phyloP scores from a whole-genome alignment of 768 basidiomycete species.

The Termitomyces bulborhizus region DNA sequence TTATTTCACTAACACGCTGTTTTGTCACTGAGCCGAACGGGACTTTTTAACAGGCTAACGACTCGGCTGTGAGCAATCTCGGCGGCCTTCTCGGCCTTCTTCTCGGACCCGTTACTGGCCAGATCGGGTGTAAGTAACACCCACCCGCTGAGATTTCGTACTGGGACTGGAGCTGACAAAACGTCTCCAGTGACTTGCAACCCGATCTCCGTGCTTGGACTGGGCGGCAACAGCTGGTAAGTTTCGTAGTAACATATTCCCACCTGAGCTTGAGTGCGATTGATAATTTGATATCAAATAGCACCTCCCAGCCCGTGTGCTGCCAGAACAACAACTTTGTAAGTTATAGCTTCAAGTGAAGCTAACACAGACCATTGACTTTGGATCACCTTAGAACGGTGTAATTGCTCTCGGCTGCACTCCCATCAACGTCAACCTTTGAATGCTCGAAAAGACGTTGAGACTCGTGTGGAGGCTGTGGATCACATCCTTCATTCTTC shows the following conservation, averaged over 20 bases:
- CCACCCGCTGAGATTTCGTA: neutral
- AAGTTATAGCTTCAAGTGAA: neutral
- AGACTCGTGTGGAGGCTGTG: neutral
- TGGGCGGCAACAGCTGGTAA: slow-evolving; percentile 12
- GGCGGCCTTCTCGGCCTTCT: slow-evolving; percentile 5
- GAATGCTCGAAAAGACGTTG: neutral
- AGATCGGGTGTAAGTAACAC: slow-evolving; percentile 9
- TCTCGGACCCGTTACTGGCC: neutral
- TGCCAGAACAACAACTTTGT: slow-evolving; percentile 15
- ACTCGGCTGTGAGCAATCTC: neutral
- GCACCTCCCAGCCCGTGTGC: slow-evolving; percentile 14
- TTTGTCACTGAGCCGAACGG: neutral
- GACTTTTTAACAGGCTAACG: neutral
- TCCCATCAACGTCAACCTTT: slow-evolving; percentile 5
- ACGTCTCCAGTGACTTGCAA: slow-evolving; percentile 8
- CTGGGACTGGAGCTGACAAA: neutral
- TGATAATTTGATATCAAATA: neutral
- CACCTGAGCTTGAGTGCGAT: neutral
- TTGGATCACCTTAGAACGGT: neutral
- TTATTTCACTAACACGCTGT: neutral
- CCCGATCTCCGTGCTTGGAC: slow-evolving; percentile 6
- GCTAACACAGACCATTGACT: neutral
- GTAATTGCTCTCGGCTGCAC: slow-evolving; percentile 4
- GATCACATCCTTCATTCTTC: neutral
- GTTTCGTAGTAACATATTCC: neutral